Evolutionary conservation across 768 basidiomycete genomes (phyloP).

Genomic region (Russula brevipes): DNA sequence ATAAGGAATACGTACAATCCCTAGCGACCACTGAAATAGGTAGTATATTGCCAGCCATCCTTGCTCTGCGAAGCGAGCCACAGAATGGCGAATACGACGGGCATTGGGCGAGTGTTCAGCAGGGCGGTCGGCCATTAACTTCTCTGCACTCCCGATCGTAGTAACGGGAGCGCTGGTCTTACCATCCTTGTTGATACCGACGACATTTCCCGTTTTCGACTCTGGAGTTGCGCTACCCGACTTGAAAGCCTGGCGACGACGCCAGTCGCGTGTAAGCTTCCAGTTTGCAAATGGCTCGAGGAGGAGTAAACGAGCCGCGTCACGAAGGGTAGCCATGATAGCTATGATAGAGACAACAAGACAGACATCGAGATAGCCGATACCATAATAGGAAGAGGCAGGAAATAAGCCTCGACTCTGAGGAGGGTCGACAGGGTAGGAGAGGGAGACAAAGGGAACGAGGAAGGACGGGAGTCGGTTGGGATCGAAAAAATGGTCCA

Average conservation of each 20-base stretch:
- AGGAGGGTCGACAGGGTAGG: conserved; percentile 58
- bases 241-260: conserved; percentile 32
- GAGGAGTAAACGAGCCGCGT: conserved; percentile 63
- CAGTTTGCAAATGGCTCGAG: conserved; percentile 78
- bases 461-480: conserved; percentile 45
- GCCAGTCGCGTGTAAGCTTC: conserved; percentile 55
- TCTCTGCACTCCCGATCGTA: conserved; percentile 32
- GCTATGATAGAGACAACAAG: conserved; percentile 77
- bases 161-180: conserved; percentile 36
- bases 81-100: conserved; percentile 60
- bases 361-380: conserved; percentile 73
- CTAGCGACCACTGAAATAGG: conserved; percentile 65
- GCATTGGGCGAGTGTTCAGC: conserved; percentile 42
- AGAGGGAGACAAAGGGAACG: conserved; percentile 67
- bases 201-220: conserved; percentile 25
- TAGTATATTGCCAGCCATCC: conserved; percentile 88
- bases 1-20: conserved; percentile 60
- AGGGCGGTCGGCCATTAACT: conserved; percentile 27
- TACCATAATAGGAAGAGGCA: conserved; percentile 61
- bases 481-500: conserved; percentile 23
- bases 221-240: conserved; percentile 23
- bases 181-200: conserved; percentile 28
- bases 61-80: conserved; percentile 91
- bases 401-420: conserved; percentile 64
- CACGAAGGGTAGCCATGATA: conserved; percentile 82